phyloP scores from a whole-genome alignment of 257 asterid genomes.

The Orobanche coerulescens region DNA sequence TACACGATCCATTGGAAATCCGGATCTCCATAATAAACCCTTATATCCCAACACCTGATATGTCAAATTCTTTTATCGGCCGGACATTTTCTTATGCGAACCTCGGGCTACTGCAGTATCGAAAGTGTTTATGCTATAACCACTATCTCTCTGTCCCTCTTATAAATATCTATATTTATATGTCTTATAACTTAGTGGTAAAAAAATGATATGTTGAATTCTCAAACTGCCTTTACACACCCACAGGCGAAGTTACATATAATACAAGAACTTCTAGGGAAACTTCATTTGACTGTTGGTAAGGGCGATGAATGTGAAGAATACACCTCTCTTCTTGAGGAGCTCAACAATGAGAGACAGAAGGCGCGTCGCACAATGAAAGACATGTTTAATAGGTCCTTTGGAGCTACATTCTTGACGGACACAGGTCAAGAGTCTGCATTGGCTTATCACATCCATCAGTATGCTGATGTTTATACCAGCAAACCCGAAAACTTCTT shows the following conservation, averaged over 20 bases:
- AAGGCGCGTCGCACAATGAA: conserved; percentile 64
- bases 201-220: no score
- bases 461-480: conserved; percentile 86
- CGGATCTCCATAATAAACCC: no score
- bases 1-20: no score
- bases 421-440: conserved; percentile 94
- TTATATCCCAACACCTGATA: no score
- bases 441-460: conserved; percentile 84
- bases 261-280: conserved; percentile 86
- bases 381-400: conserved; percentile 74
- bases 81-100: no score
- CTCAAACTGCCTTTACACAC: conserved; percentile 11
- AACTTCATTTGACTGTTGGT: conserved; percentile 60
- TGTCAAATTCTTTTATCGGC: no score
- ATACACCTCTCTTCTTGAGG: conserved; percentile 53
- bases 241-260: conserved; percentile 80
- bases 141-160: no score
- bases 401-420: conserved; percentile 86
- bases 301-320: conserved; percentile 43
- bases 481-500: conserved; percentile 89
- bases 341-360: conserved; percentile 76
- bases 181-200: no score
- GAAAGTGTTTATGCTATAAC: no score
- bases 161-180: no score
- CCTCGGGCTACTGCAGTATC: no score